Conservation (phyloP, 2,329 filamentous ascomycete genomes). For the Claviceps fusiformis region DNA sequence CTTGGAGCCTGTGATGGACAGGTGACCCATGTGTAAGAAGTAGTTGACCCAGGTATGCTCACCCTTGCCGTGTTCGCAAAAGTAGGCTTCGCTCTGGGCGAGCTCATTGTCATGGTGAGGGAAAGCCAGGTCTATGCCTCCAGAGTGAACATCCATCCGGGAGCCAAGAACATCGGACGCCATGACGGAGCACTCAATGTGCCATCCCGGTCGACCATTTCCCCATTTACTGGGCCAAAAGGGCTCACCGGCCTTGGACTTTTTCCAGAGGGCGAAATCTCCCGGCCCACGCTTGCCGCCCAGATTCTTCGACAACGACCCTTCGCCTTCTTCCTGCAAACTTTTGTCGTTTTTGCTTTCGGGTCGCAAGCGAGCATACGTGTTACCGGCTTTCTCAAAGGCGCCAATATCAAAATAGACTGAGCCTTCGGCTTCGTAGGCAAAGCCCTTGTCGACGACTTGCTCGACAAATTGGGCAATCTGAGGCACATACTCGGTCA, state of each 20-base stretch:
- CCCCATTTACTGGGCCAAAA: constrained; percentile 85
- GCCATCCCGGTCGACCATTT: constrained; percentile 80
- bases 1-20: constrained; percentile 74
- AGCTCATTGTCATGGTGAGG: constrained; percentile 90
- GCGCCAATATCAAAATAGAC: constrained; percentile 88
- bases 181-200: constrained; percentile 96
- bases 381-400: constrained; percentile 74
- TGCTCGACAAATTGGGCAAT: constrained; percentile 76
- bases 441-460: constrained; percentile 75
- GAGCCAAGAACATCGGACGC: constrained; percentile 75
- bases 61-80: constrained; percentile 35
- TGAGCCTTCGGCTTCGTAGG: constrained; percentile 68
- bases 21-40: constrained; percentile 89
- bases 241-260: constrained; percentile 81
- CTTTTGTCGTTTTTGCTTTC: constrained; percentile 75
- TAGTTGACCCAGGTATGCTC: constrained; percentile 82
- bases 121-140: constrained; percentile 81
- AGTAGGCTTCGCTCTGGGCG: constrained; percentile 83
- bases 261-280: constrained; percentile 92
- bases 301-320: constrained; percentile 52
- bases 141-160: constrained; percentile 84
- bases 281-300: constrained; percentile 59
- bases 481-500: constrained; percentile 84
- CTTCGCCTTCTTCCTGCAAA: constrained; percentile 79
- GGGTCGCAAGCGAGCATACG: constrained; percentile 73